Percentiles rank a stretch among this genome's conserved stretches.
Evolutionary conservation across 805 yeast species (phyloP).

Genomic region (Jamesozyma piceae): DNA sequence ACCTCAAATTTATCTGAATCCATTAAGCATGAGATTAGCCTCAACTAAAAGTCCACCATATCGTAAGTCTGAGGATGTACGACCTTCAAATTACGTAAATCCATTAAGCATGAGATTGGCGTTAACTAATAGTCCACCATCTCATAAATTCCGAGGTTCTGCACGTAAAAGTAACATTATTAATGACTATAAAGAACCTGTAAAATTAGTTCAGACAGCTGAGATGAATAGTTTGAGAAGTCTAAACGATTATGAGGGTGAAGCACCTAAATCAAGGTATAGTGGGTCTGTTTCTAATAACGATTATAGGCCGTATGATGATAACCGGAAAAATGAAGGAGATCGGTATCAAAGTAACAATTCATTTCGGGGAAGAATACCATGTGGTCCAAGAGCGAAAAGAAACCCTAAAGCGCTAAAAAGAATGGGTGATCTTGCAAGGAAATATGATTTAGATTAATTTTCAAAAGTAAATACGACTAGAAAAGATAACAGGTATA

Average conservation of each 20-base stretch:
- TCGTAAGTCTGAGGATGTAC: too few relatives aligned
- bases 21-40: too few relatives aligned
- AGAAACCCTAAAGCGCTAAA: slow-evolving; percentile 21
- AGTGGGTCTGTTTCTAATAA: background rate
- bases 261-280: background rate
- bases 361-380: background rate
- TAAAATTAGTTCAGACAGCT: too few relatives aligned
- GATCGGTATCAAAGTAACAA: background rate
- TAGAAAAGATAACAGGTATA: background rate
- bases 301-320: background rate
- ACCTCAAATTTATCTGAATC: too few relatives aligned
- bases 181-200: too few relatives aligned
- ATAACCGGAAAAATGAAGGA: background rate
- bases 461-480: slow-evolving; percentile 1
- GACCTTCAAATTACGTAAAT: too few relatives aligned
- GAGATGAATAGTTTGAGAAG: background rate
- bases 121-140: background rate
- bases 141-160: too few relatives aligned
- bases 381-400: background rate
- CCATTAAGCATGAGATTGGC: background rate
- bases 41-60: too few relatives aligned
- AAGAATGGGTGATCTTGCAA: slow-evolving; percentile 21
- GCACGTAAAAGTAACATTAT: too few relatives aligned
- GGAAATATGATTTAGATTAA: slow-evolving; percentile 18
- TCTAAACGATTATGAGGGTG: background rate